Conservation (phyloP, 2,329 filamentous ascomycete genomes). For the Phaeosphaeriaceae sp. region DNA sequence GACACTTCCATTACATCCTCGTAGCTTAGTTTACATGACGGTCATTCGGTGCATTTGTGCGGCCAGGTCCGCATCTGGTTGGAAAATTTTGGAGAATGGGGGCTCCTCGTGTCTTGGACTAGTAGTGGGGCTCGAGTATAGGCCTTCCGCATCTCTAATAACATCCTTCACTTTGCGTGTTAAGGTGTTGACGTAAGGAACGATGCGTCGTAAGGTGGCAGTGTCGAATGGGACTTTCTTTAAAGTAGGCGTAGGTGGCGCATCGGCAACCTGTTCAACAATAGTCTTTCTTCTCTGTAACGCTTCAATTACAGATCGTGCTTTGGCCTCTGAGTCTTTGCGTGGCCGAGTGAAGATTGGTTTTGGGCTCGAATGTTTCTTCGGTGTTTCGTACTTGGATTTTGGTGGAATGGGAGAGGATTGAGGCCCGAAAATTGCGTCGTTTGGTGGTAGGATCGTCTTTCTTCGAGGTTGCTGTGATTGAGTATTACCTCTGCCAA, state of each 20-base stretch:
- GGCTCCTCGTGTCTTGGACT: slow-evolving; percentile 47
- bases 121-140: slow-evolving; percentile 53
- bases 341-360: slow-evolving; percentile 53
- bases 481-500: slow-evolving; percentile 28
- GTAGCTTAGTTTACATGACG: slow-evolving; percentile 44
- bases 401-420: slow-evolving; percentile 39
- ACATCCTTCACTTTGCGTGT: slow-evolving; percentile 57
- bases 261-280: slow-evolving; percentile 31
- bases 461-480: slow-evolving; percentile 35
- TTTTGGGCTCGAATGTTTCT: slow-evolving; percentile 34
- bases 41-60: slow-evolving; percentile 51
- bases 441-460: slow-evolving; percentile 44
- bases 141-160: slow-evolving; percentile 55
- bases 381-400: slow-evolving; percentile 30
- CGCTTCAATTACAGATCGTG: slow-evolving; percentile 67
- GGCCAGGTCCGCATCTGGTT: slow-evolving; percentile 41
- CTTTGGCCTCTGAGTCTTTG: slow-evolving; percentile 64
- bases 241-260: slow-evolving; percentile 37
- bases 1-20: slow-evolving; percentile 19
- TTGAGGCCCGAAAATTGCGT: slow-evolving; percentile 46
- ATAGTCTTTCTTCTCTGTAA: slow-evolving; percentile 58
- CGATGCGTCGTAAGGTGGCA: slow-evolving; percentile 67
- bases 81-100: slow-evolving; percentile 43
- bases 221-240: slow-evolving; percentile 72
- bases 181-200: slow-evolving; percentile 58